These are phyloP conservation scores for Zopfia rhizophila DNA, from an alignment of 2,329 filamentous ascomycete species.

Conservation along the genomic window DNA sequence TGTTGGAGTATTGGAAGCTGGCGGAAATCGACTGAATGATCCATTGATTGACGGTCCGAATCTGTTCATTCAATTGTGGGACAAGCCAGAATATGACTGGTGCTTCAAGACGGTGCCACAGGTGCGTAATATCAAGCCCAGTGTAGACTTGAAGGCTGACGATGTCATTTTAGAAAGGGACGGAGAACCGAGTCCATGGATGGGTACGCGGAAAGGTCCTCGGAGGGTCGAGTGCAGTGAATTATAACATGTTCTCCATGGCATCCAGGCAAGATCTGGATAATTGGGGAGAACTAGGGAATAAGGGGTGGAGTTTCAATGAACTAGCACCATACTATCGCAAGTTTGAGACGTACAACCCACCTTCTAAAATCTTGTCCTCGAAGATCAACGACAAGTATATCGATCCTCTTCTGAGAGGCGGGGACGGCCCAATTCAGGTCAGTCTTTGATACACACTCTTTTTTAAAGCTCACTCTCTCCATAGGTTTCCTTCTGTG, in stretches of 20 bases:
- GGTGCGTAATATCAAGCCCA: constrained; percentile 16
- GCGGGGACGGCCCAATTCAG: constrained; percentile 38
- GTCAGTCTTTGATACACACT: constrained; percentile 16
- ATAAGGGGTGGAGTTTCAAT: constrained; percentile 51
- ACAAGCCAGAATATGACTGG: constrained; percentile 47
- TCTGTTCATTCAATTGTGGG: constrained; percentile 34
- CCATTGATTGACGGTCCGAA: constrained; percentile 40
- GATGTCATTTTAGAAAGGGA: constrained; percentile 30
- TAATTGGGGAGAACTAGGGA: constrained; percentile 54
- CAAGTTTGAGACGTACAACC: constrained; percentile 49
- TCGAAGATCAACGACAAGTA: constrained; percentile 37
- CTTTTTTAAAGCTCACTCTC: constrained; percentile 8
- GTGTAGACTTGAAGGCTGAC: neutral
- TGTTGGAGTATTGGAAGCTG: constrained; percentile 28
- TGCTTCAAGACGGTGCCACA: constrained; percentile 42
- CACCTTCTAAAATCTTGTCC: constrained; percentile 28
- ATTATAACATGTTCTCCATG: constrained; percentile 44
- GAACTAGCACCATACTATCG: constrained; percentile 46
- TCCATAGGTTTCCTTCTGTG: constrained; percentile 33
- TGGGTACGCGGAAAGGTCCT: constrained; percentile 44
- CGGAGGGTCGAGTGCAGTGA: constrained; percentile 53
- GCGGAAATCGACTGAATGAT: constrained; percentile 35
- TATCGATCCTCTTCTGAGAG: constrained; percentile 34
- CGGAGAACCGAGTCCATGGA: constrained; percentile 29
- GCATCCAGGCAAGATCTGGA: constrained; percentile 44